Base-by-base conservation (phyloP, 768 basidiomycete genomes). In the Lactarius hatsudake region DNA sequence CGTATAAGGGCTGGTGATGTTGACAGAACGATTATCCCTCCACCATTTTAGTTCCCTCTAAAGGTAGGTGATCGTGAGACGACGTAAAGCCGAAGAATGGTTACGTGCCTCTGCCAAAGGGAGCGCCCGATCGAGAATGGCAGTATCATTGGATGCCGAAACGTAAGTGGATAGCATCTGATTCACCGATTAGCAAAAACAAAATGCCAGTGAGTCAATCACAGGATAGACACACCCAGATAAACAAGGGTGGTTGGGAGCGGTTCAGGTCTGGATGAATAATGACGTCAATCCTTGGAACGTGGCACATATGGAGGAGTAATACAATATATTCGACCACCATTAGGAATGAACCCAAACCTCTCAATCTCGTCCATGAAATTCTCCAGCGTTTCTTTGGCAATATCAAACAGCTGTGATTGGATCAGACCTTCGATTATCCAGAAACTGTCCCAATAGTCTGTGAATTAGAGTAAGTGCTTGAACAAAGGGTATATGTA, bases 101-200 rank as follows among this genome's bases (percentile, higher is more conserved):
- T 13, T 40, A 71, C 80, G 28, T 67, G 88, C 89, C 78, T 95
- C 92, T 5, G 91, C 91, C 32, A 94, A 78, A 63, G 93, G 91
- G n/a, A 98, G 79, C 2, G 90, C 96, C 36, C 93, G 86, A 17
- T 74, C 74, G 32, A 98, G 82, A 67, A 97, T 90, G n/a, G 81
- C 75, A 0, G 79, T 86, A 76, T 97, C 94, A 18, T 87, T 85
- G 9, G 86, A 89, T 4, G 81, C 82, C 3, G 81, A 76, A 59
- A 96, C 83, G 74, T 98, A 97, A n/a, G 86, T 84, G n/a, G 84
- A 81, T 32, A 98, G 80, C 94, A 98, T 97, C 89, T 94, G 71
- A 54, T 26, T 30, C 18, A 15, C 4, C 5, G 20, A n/a, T 63
- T 5, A 68, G 36, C 6, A 10, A 38, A 18, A 1, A n/a, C 1